Percentiles rank a stretch among this genome's conserved stretches.
These are phyloP conservation scores for Monosporozyma unispora DNA, from an alignment of 805 yeast genomes.

Conservation along the genomic window DNA sequence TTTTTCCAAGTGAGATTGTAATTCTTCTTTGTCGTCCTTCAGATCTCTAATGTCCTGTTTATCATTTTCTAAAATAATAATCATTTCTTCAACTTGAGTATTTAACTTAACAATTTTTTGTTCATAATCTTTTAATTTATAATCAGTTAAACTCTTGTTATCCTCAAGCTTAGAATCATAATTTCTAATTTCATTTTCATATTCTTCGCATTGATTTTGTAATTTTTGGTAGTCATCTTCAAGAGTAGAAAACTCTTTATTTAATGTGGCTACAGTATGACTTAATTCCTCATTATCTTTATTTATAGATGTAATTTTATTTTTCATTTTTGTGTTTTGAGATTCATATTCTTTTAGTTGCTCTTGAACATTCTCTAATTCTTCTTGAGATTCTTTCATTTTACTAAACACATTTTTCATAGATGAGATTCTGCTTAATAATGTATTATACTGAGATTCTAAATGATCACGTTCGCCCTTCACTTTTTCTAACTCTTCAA, in stretches of 20 bases:
- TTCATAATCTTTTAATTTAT: constrained; percentile 21
- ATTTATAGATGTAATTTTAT: constrained; percentile 26
- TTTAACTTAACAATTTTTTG: constrained; percentile 15
- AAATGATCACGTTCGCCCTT: constrained; percentile 48
- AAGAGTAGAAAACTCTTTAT: constrained; percentile 36
- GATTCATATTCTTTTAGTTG: constrained; percentile 41
- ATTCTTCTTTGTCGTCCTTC: constrained; percentile 34
- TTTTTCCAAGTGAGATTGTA: constrained; percentile 21
- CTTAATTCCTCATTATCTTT: constrained; percentile 30
- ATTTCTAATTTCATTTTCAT: constrained; percentile 34
- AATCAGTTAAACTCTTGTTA: constrained; percentile 31
- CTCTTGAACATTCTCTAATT: constrained; percentile 47
- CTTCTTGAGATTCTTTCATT: constrained; percentile 62
- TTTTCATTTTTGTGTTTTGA: constrained; percentile 32
- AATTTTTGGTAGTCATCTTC: constrained; percentile 44
- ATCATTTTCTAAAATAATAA: constrained; percentile 30
- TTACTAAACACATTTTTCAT: constrained; percentile 67
- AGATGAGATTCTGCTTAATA: constrained; percentile 54
- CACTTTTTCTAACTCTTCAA: constrained; percentile 27
- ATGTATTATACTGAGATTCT: constrained; percentile 50
- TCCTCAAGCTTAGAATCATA: constrained; percentile 33
- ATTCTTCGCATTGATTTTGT: constrained; percentile 46
- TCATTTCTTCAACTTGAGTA: constrained; percentile 32
- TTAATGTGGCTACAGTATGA: constrained; percentile 30
- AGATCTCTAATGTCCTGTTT: constrained; percentile 23